Percentiles rank a stretch among this genome's conserved stretches.
phyloP scores from a whole-genome alignment of 228 moss, liverwort and hornwort genomes.

The Sphagnum fallax region DNA sequence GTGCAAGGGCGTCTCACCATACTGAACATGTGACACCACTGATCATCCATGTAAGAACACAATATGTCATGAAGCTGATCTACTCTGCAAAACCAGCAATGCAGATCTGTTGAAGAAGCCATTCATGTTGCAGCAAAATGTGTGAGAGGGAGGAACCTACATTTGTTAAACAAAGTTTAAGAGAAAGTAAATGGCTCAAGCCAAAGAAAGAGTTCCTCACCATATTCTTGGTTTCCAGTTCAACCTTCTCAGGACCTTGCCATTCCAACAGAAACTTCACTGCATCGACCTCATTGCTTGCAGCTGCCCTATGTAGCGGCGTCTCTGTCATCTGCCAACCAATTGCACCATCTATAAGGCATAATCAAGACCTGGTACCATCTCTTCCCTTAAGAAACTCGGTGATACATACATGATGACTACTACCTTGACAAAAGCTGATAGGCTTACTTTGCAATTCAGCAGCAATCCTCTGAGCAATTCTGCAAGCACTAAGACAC shows the following conservation, averaged over 20 bases:
- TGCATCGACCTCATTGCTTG: constrained; percentile 8
- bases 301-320: constrained; percentile 7
- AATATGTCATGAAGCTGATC: not conserved
- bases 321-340: constrained; percentile 14
- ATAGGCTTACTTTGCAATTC: too few relatives aligned
- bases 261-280: constrained; percentile 13
- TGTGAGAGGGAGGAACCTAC: not conserved
- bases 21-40: constrained; percentile 12
- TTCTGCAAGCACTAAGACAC: too few relatives aligned
- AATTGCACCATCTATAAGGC: too few relatives aligned
- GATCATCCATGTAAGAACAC: not conserved
- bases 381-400: too few relatives aligned
- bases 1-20: constrained; percentile 45
- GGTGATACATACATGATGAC: too few relatives aligned
- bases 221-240: constrained; percentile 13
- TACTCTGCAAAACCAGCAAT: not conserved
- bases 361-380: too few relatives aligned
- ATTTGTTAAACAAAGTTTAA: not conserved
- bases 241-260: constrained; percentile 15
- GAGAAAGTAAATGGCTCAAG: not conserved
- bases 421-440: too few relatives aligned
- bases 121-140: not conserved
- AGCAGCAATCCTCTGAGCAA: too few relatives aligned
- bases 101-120: too few relatives aligned
- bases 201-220: not conserved